These are phyloP conservation scores for Ogataea nakhonphanomensis DNA, from an alignment of 805 yeast genomes.

Conservation along the genomic window DNA sequence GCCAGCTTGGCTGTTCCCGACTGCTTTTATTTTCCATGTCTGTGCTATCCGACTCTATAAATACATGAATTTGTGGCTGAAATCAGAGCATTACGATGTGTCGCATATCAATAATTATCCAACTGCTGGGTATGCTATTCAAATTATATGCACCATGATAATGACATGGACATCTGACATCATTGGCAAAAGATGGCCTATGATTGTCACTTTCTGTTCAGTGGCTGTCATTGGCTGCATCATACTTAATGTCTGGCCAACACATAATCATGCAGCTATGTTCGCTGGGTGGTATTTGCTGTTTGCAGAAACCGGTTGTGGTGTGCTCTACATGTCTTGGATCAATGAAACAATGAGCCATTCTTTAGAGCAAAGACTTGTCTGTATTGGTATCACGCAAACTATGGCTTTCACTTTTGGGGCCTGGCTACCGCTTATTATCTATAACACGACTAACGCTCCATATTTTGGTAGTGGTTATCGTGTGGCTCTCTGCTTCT, in stretches of 20 bases:
- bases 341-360: constrained; percentile 29
- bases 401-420: constrained; percentile 31
- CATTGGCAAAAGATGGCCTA: constrained; percentile 28
- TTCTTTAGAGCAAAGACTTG: constrained; percentile 25
- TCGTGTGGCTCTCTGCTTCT: constrained; percentile 19
- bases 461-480: constrained; percentile 34
- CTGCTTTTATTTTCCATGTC: constrained; percentile 21
- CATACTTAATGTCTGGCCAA: constrained; percentile 20
- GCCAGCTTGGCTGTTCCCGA: constrained; percentile 20
- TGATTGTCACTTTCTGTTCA: constrained; percentile 23
- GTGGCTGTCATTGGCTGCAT: constrained; percentile 20
- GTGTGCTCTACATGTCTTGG: constrained; percentile 26
- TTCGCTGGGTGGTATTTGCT: constrained; percentile 26
- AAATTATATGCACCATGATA: constrained; percentile 27
- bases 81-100: constrained; percentile 24
- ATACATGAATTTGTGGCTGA: constrained; percentile 32
- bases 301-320: constrained; percentile 23
- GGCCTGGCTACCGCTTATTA: constrained; percentile 35
- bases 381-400: constrained; percentile 32
- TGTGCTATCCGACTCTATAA: constrained; percentile 20
- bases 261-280: constrained; percentile 19
- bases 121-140: constrained; percentile 33
- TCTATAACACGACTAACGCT: constrained; percentile 35
- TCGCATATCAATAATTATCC: constrained; percentile 32
- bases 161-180: constrained; percentile 31